Evolutionary conservation across 768 basidiomycete genomes (phyloP).

Genomic region (Coprinopsis sp.): DNA sequence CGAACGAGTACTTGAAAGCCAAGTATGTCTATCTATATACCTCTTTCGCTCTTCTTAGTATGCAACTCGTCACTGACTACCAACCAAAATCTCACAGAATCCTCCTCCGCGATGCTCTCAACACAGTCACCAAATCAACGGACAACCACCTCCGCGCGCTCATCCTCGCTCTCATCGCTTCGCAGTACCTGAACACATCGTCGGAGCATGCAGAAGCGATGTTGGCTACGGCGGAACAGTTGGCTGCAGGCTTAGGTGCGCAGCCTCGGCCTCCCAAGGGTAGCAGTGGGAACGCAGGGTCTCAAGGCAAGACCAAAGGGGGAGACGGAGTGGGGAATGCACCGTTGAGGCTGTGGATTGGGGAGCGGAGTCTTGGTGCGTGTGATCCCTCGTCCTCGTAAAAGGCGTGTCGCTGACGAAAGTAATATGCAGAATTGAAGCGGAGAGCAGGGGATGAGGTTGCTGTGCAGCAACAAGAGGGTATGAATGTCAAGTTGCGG

Average conservation of each 20-base stretch:
- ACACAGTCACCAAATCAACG: slow-evolving; percentile 49
- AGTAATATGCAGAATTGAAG: slow-evolving; percentile 44
- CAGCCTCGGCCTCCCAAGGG: slow-evolving; percentile 24
- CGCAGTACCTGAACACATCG: slow-evolving; percentile 69
- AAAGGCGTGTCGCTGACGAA: neutral
- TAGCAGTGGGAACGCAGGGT: slow-evolving; percentile 5
- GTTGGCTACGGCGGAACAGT: slow-evolving; percentile 61
- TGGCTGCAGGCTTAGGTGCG: slow-evolving; percentile 68
- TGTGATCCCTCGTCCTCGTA: slow-evolving; percentile 9
- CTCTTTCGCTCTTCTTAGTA: slow-evolving; percentile 9
- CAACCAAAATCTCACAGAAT: slow-evolving; percentile 39
- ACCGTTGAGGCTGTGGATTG: slow-evolving; percentile 65
- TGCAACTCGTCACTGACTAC: neutral
- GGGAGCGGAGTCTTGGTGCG: slow-evolving; percentile 63
- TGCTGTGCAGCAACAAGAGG: slow-evolving; percentile 41
- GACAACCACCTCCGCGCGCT: slow-evolving; percentile 75
- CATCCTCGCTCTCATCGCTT: slow-evolving; percentile 60
- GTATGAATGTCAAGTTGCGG: slow-evolving; percentile 34
- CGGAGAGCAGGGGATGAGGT: slow-evolving; percentile 50
- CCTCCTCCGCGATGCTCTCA: slow-evolving; percentile 56
- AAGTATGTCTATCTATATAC: slow-evolving; percentile 43
- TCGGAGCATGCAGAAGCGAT: slow-evolving; percentile 64
- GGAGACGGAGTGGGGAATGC: slow-evolving; percentile 51
- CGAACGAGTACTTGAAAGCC: slow-evolving; percentile 51
- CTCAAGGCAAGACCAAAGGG: neutral